These are phyloP conservation scores for Verticillium nubilum DNA, from an alignment of 2,329 filamentous ascomycete species.

Conservation along the genomic window DNA sequence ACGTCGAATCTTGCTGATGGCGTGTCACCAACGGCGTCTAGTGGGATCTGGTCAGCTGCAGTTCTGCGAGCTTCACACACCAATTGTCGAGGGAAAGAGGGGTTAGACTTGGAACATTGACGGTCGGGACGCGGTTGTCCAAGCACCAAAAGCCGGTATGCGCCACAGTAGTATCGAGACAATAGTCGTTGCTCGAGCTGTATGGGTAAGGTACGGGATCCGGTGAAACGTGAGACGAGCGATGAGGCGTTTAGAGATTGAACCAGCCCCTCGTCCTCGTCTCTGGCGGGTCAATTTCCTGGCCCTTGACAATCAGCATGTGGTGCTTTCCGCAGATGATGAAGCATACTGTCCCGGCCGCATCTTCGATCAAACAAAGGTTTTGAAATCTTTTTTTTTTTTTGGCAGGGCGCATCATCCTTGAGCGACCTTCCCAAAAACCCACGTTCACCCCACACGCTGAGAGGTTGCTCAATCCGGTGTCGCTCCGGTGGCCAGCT, in stretches of 20 bases:
- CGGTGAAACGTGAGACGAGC: neutral
- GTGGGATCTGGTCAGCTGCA: neutral
- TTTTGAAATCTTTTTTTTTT: neutral
- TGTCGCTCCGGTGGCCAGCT: neutral
- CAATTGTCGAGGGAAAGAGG: neutral
- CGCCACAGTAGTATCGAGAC: neutral
- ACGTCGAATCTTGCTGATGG: neutral
- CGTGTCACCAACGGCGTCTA: neutral
- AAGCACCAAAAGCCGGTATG: neutral
- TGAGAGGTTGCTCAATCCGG: neutral
- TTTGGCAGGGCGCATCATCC: neutral
- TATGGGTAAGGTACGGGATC: slow-evolving; percentile 3
- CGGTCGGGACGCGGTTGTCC: neutral
- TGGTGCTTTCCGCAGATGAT: neutral
- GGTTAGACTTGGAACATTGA: neutral
- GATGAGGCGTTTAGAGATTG: neutral
- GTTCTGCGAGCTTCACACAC: neutral
- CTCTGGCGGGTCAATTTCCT: neutral
- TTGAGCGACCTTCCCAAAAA: neutral
- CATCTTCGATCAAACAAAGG: neutral
- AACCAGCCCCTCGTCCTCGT: neutral
- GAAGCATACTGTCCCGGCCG: neutral
- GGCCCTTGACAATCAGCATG: neutral
- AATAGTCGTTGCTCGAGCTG: neutral
- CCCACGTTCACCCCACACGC: neutral